A percentile compares a stretch with the other conserved stretches of the same genome.
These are phyloP conservation scores for Xerocomus spinulosus DNA, from an alignment of 768 basidiomycete genomes.

Conservation along the genomic window DNA sequence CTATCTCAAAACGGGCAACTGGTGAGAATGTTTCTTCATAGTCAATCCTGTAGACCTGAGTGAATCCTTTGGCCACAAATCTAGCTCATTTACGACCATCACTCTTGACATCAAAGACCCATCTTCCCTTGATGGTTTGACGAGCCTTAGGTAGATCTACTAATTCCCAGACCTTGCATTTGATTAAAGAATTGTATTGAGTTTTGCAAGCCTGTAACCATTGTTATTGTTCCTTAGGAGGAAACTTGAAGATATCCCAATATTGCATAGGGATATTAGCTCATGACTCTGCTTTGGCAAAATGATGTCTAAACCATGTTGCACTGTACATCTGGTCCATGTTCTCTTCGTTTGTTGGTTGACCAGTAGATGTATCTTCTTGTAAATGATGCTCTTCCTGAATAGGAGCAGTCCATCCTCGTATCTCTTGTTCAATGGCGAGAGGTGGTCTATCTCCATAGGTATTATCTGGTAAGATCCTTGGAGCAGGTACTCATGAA, in stretches of 20 bases:
- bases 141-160: not conserved
- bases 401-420: too few species aligned
- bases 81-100: constrained; percentile 26
- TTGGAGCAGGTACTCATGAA: too few species aligned
- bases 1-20: not conserved
- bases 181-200: not conserved
- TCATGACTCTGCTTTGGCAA: not conserved
- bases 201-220: not conserved
- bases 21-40: constrained; percentile 21
- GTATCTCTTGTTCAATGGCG: too few species aligned
- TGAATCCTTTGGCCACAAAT: constrained; percentile 36
- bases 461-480: too few species aligned
- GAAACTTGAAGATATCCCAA: not conserved
- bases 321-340: not conserved
- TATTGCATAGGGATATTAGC: not conserved
- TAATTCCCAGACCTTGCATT: not conserved
- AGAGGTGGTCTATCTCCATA: too few species aligned
- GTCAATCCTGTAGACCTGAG: constrained; percentile 30
- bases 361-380: too few species aligned
- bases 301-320: not conserved
- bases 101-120: not conserved
- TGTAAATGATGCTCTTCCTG: too few species aligned
- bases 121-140: not conserved
- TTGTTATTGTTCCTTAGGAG: not conserved
- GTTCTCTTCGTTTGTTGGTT: not conserved